These are phyloP conservation scores for Aspergillus puulaauensis DNA, from an alignment of 2,329 filamentous ascomycete genomes.

Conservation along the genomic window DNA sequence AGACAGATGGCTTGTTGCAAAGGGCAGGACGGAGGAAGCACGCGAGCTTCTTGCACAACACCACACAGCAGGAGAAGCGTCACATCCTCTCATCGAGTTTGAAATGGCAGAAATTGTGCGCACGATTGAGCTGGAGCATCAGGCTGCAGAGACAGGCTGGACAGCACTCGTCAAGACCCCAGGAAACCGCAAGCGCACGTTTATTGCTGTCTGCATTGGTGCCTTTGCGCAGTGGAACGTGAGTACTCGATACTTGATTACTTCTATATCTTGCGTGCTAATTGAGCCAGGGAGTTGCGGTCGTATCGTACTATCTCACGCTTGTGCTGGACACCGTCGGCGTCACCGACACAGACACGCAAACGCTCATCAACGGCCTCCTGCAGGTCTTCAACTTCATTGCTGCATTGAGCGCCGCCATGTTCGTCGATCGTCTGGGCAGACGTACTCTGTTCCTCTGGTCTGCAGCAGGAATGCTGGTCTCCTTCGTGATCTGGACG, in stretches of 20 bases:
- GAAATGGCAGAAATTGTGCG: constrained; percentile 25
- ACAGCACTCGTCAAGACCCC: not conserved
- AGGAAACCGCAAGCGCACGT: constrained; percentile 19
- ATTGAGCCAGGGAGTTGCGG: not conserved
- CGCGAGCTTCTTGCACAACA: constrained; percentile 18
- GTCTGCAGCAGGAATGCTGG: constrained; percentile 45
- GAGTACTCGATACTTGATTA: not conserved
- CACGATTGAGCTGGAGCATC: constrained; percentile 16
- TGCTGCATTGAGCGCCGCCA: constrained; percentile 14
- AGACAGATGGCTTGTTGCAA: constrained; percentile 24
- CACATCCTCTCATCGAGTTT: constrained; percentile 21
- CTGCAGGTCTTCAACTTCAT: constrained; percentile 27
- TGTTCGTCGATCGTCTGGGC: constrained; percentile 25
- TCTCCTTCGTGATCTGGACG: constrained; percentile 45
- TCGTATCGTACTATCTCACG: constrained; percentile 1
- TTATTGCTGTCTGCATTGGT: constrained; percentile 21
- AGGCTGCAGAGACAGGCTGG: not conserved
- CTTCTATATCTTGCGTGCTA: too few species aligned
- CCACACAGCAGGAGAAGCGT: constrained; percentile 20
- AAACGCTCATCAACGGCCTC: constrained; percentile 41
- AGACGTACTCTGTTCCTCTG: constrained; percentile 25
- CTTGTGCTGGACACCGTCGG: constrained; percentile 39
- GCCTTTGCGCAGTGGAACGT: constrained; percentile 28
- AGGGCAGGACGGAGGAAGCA: constrained; percentile 21
- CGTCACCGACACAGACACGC: constrained; percentile 32